A percentile compares a stretch with the other conserved stretches of the same genome.
Conservation (phyloP, 1,284 basidiomycete species). For the Ceratobasidium sp. region DNA sequence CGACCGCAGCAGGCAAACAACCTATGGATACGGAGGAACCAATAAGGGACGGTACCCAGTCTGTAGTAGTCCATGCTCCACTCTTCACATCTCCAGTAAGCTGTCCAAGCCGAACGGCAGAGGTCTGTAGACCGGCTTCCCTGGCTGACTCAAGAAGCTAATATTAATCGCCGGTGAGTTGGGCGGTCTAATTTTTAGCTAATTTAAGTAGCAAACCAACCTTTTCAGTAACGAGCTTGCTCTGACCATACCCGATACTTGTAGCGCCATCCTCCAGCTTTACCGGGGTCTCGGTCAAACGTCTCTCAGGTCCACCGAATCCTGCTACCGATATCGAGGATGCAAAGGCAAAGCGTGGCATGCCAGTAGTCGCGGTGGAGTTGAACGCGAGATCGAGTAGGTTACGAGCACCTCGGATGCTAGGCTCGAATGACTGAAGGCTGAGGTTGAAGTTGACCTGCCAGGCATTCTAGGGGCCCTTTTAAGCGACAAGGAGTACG, state of each 20-base stretch:
- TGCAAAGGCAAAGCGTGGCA: constrained; percentile 34
- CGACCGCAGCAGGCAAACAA: background rate
- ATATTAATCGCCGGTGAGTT: too few species aligned
- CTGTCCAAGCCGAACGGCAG: constrained; percentile 20
- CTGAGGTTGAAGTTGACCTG: constrained; percentile 40
- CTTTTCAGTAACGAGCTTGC: constrained; percentile 40
- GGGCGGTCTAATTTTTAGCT: too few species aligned
- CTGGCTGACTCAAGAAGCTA: constrained; percentile 4
- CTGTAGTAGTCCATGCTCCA: too few species aligned
- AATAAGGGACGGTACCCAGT: too few species aligned
- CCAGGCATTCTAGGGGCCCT: constrained; percentile 45
- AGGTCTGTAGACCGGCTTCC: constrained; percentile 9
- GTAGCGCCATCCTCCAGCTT: background rate
- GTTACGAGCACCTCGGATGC: constrained; percentile 36
- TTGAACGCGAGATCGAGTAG: constrained; percentile 39
- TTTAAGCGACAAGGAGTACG: background rate
- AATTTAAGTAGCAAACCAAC: too few species aligned
- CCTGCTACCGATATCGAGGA: constrained; percentile 30
- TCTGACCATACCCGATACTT: constrained; percentile 38
- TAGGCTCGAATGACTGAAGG: constrained; percentile 39
- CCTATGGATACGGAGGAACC: too few species aligned
- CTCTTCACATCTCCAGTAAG: too few species aligned
- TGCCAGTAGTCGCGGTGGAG: background rate
- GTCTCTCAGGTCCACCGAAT: background rate
- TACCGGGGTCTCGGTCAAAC: constrained; percentile 19